Base-by-base conservation (phyloP, 306 rosid species). In the Pueraria montana region DNA sequence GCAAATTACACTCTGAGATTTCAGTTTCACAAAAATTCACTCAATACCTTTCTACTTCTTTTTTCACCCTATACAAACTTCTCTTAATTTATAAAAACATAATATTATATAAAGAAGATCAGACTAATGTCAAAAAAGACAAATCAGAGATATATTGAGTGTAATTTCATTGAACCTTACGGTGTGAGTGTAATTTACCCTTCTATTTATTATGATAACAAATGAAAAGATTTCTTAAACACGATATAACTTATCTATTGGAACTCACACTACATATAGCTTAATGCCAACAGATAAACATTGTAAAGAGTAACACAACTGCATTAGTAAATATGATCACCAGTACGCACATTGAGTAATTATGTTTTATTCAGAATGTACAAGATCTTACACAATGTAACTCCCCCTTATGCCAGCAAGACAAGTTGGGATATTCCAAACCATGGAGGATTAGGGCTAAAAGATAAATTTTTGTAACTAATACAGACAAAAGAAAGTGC, bases 351-450 rank as follows among this genome's bases (percentile, higher is more conserved):
- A 64, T 79, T 21, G 43, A n/a, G 69, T 49, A 18, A 75, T 52
- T 74, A 12, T 42, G 42, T n/a, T 64, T 63, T 56, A 64, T 63
- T 72, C 74, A 75, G 49, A 68, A 63, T 12, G 62, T 34, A 77
- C 13, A 65, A 21, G 26, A 14, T 61, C 70, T 55, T 80, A 74
- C 72, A 55, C 76, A 18, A 32, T 18, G 66, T 18, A 52, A 27
- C 14, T 27, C 32, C 76, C 23, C 74, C n/a, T 27, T 67, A 65
- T 6, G 34, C 46, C 58, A 74, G 10, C 27, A 40, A 61, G 32
- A 72, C 38, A 43, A 34, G 30, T 32, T 56, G 67, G 55, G 17
- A 49, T 65, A 16, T 76, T 76, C 76, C 46, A 61, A 80, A 80
- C 40, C 55, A 67, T 24, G 72, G 40, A 74, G 45, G 61, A 70